These are phyloP conservation scores for Salix dunnii DNA, from an alignment of 345 rosid species.

Conservation along the genomic window DNA sequence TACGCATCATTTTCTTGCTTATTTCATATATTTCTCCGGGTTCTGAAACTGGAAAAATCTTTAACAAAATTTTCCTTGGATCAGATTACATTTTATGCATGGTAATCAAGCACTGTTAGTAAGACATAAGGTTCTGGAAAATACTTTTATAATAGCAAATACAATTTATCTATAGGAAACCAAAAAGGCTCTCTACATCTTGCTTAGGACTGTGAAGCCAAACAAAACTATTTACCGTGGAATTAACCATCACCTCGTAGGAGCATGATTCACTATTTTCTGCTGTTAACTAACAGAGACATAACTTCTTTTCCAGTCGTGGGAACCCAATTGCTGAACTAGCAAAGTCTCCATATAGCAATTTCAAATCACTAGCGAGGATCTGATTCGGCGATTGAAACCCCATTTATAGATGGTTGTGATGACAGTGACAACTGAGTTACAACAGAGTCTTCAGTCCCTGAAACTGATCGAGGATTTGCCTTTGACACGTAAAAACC, in stretches of 20 bases:
- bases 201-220: neutral
- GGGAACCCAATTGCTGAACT: neutral
- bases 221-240: too few species aligned
- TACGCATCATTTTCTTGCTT: too few species aligned
- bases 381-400: neutral
- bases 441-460: neutral
- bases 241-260: neutral
- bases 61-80: neutral
- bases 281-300: neutral
- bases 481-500: neutral
- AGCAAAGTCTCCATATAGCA: neutral
- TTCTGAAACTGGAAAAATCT: neutral
- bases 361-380: neutral
- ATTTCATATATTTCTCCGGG: neutral
- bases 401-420: slow-evolving; percentile 1
- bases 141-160: neutral
- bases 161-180: neutral
- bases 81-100: neutral
- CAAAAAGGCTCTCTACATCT: neutral
- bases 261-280: neutral
- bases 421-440: neutral
- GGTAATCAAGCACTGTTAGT: too few species aligned
- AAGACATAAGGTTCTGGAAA: too few species aligned
- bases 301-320: neutral
- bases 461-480: neutral